Evolutionary conservation across 495 filamentous ascomycete species (phyloP).

Genomic region (Margaritispora aquatica): DNA sequence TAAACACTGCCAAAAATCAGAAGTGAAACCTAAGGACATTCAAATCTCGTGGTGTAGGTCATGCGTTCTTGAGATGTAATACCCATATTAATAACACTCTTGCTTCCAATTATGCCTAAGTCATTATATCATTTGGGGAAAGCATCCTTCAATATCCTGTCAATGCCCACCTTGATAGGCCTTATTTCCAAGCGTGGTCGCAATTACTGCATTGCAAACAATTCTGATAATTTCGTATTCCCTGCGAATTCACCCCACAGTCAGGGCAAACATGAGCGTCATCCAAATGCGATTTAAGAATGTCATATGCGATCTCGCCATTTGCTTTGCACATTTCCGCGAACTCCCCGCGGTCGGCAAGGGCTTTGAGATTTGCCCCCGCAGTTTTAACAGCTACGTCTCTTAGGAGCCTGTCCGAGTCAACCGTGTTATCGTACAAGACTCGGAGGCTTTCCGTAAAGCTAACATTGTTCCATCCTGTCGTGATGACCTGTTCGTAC

Average conservation of each 20-base stretch:
- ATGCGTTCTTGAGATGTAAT: no score
- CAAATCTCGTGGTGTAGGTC: no score
- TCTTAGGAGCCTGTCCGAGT: slow-evolving; percentile 1
- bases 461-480: neutral
- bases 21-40: no score
- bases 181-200: no score
- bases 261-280: neutral
- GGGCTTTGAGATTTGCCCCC: neutral
- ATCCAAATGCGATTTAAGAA: neutral
- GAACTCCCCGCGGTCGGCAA: slow-evolving; percentile 7
- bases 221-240: no score
- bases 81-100: no score
- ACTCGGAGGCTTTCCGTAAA: neutral
- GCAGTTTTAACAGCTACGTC: slow-evolving; percentile 3
- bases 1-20: no score
- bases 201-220: no score
- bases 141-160: no score
- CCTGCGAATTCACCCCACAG: neutral
- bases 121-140: no score
- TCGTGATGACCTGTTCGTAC: neutral
- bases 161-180: no score
- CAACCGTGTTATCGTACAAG: slow-evolving; percentile 1
- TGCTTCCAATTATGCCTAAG: no score
- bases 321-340: neutral
- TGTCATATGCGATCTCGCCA: neutral